Conservation (phyloP, 768 basidiomycete species). For the Xanthoconium purpureum region DNA sequence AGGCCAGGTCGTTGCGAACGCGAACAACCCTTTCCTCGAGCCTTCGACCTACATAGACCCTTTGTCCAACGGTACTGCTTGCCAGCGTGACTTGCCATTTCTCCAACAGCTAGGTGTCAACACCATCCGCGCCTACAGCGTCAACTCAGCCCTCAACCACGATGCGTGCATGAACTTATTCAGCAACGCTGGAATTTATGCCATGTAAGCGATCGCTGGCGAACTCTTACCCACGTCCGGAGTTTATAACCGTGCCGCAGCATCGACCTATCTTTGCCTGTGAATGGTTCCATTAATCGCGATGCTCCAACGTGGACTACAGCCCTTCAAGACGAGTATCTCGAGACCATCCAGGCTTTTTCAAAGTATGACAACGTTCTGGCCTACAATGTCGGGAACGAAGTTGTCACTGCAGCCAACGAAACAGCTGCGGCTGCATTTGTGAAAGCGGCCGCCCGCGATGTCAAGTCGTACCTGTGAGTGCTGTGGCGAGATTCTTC, state of each 20-base stretch:
- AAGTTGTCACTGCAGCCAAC: slow-evolving; percentile 55
- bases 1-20: slow-evolving; percentile 40
- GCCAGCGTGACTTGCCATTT: slow-evolving; percentile 76
- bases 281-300: slow-evolving; percentile 84
- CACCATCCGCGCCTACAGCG: slow-evolving; percentile 81
- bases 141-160: slow-evolving; percentile 79
- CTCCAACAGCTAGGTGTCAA: slow-evolving; percentile 78
- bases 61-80: slow-evolving; percentile 61
- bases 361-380: slow-evolving; percentile 86
- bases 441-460: slow-evolving; percentile 89
- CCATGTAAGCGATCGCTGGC: slow-evolving; percentile 56
- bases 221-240: slow-evolving; percentile 1
- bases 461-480: slow-evolving; percentile 80
- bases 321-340: slow-evolving; percentile 75
- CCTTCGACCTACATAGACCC: slow-evolving; percentile 81
- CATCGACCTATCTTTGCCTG: slow-evolving; percentile 80
- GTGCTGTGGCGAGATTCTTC: slow-evolving; percentile 23
- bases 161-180: slow-evolving; percentile 82
- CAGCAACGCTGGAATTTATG: slow-evolving; percentile 79
- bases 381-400: slow-evolving; percentile 89
- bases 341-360: slow-evolving; percentile 74
- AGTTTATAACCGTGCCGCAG: slow-evolving; percentile 38
- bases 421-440: slow-evolving; percentile 67
- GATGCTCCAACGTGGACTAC: slow-evolving; percentile 73
- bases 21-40: slow-evolving; percentile 62